Evolutionary conservation across 78 protist genomes (phyloP).

Genomic region (Dictyostelium brefeldianum): DNA sequence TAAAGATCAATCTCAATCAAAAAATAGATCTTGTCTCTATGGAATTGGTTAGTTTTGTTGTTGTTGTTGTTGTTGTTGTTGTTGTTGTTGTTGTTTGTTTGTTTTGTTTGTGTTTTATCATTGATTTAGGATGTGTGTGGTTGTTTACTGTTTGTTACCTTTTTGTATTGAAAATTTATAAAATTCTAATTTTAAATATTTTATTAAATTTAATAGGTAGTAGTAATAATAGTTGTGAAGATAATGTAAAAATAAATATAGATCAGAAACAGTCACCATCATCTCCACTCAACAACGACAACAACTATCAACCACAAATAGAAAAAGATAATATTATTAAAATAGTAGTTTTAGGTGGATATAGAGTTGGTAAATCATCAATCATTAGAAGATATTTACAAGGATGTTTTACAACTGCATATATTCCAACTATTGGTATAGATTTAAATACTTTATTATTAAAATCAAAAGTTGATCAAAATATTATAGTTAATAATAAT

Average conservation of each 20-base stretch:
- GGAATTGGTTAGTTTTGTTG: constrained; percentile 11
- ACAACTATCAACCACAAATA: background rate
- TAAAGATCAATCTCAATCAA: background rate
- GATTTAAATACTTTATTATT: constrained; percentile 48
- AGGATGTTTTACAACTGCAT: constrained; percentile 49
- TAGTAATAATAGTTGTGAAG: background rate
- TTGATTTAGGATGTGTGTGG: too few species aligned
- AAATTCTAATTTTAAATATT: background rate
- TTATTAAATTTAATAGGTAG: background rate
- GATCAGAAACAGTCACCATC: background rate
- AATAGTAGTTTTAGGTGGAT: constrained; percentile 37
- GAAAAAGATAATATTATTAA: constrained; percentile 14
- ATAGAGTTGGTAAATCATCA: constrained; percentile 56
- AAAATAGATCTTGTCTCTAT: constrained; percentile 10
- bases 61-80: too few species aligned
- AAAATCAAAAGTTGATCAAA: background rate
- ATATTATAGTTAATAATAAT: background rate
- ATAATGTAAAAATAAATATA: background rate
- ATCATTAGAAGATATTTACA: constrained; percentile 62
- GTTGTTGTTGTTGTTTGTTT: too few species aligned
- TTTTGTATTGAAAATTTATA: background rate
- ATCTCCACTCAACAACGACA: background rate
- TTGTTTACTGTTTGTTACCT: too few species aligned
- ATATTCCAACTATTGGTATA: constrained; percentile 51
- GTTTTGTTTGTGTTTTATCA: too few species aligned